Evolutionary conservation across 495 filamentous ascomycete species (phyloP), one percentile per base, ranked within the genome.

Genomic region (Recurvomyces mirabilis): DNA sequence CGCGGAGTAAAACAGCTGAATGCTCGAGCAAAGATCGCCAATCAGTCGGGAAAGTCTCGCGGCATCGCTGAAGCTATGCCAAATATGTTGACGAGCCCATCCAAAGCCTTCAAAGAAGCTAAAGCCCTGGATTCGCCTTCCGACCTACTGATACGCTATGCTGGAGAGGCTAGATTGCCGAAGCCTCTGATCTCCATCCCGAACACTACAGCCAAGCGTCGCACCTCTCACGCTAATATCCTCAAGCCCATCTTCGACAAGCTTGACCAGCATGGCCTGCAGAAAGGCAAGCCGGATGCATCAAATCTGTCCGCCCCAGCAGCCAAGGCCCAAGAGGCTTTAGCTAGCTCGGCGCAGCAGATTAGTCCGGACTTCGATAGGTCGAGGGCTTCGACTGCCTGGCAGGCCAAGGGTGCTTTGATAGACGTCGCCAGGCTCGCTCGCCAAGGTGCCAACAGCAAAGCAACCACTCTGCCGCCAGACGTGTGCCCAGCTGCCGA

Each of bases 201-300:
- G 12, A 46, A 46, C 34, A 46, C 43, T 11, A 25, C 21, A 7
- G 18, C 26, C 12, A 46, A 14, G 24, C 45, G 45, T 23, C 41
- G 45, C 3, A 47, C 35, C 19, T 47, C 45, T 19, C 39, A 45
- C 31, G 23, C 44, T 15, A 26, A 53, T 18, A 36, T 53, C 28
- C 34, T 53, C 36, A 28, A 43, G 35, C 39, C 45, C 19, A 43
- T 53, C 45, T 23, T 23, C 17, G 26, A 40, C 13, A 47, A 41
- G 45, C 45, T 47, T 2, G 38, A 47, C 3, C 31, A 21, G 5
- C 29, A 32, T 12, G 45, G 45, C 26, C 37, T 47, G 26, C 37
- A 11, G 17, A 47, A 34, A 10, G 15, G 15, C 14, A 2, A 4
- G 5, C 37, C 13, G 21, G 37, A 40, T 21, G 3, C 4, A 36